Evolutionary conservation across 1,139 yeast species (phyloP), one percentile per base, ranked within the genome.

Genomic region (Diutina ranongensis): DNA sequence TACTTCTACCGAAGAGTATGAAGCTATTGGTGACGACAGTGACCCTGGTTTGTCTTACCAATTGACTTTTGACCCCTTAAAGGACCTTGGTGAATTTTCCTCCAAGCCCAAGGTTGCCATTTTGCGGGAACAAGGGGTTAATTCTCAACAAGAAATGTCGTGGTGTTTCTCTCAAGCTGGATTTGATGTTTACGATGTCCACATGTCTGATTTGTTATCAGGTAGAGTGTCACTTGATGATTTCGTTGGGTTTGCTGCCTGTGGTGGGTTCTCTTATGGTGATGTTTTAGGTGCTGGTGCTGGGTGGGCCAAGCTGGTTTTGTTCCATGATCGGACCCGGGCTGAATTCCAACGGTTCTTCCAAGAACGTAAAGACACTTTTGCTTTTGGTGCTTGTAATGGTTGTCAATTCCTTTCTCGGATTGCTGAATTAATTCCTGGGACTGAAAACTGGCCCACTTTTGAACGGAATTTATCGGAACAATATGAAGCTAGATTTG

Each of bases 231-330:
- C 79, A n/a, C 72, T 94, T 54, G 80, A 77, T 56, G 82, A 78
- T 45, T 94, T 92, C 64, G 87, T 83, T 45, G 99, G 99, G 51
- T 58, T 94, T 49, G 98, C 97, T 47, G 98, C 98, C 4, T 94
- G 98, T 68, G 99, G 99, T 66, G 99, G 99, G 27, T 94, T 94
- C 72, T 88, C 97, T 2, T 94, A 89, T 60, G 99, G 99, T 73
- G 99, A 94, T 65, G 99, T 94, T 44, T 72, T 94, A 50, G 98
- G 99, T 54, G 98, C 98, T 28, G 99, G 97, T 61, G 87, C 94
- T 46, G 99, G 99, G 49, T 94, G 98, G 98, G 98, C 99, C 50
- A 89, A 88, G 61, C 86, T 96, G 18, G 95, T 92, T n/a, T 68
- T 94, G 54, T 88, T 81, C 74, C 83, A 92, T 59, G 86, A 80